A percentile compares a stretch with the other conserved stretches of the same genome.
phyloP scores from a whole-genome alignment of 768 basidiomycete genomes.

The Clitopilus hobsonii region DNA sequence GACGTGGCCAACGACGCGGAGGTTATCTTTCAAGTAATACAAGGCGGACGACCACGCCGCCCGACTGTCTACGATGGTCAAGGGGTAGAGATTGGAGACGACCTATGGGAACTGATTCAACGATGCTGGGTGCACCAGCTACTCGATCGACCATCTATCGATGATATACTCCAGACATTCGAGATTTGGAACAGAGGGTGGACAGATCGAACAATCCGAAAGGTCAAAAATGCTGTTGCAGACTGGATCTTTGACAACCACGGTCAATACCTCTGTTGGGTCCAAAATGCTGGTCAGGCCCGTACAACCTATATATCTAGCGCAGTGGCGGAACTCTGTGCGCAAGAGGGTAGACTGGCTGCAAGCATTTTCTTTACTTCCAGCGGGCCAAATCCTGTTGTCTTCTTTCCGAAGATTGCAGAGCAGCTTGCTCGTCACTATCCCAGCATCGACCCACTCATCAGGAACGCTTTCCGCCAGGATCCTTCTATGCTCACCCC shows the following conservation, averaged over 20 bases:
- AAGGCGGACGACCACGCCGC: slow-evolving; percentile 9
- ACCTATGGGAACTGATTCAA: slow-evolving; percentile 11
- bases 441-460: slow-evolving; percentile 6
- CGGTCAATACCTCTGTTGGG: slow-evolving; percentile 12
- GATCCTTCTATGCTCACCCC: slow-evolving; percentile 9
- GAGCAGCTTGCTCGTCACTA: slow-evolving; percentile 11
- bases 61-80: slow-evolving; percentile 6
- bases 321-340: slow-evolving; percentile 11
- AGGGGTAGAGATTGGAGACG: slow-evolving; percentile 9
- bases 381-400: not conserved
- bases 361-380: slow-evolving; percentile 11
- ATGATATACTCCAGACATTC: slow-evolving; percentile 7
- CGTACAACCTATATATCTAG: slow-evolving; percentile 11
- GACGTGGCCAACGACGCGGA: slow-evolving; percentile 13
- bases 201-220: slow-evolving; percentile 3
- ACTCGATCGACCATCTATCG: slow-evolving; percentile 4
- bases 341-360: slow-evolving; percentile 10
- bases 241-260: slow-evolving; percentile 13
- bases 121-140: slow-evolving; percentile 11
- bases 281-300: slow-evolving; percentile 10
- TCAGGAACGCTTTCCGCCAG: slow-evolving; percentile 9
- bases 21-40: slow-evolving; percentile 13
- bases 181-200: slow-evolving; percentile 9
- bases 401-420: slow-evolving; percentile 8
- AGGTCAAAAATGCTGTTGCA: slow-evolving; percentile 8